Evolutionary conservation across 2,329 filamentous ascomycete genomes (phyloP).

Genomic region (Blumeria graminis): DNA sequence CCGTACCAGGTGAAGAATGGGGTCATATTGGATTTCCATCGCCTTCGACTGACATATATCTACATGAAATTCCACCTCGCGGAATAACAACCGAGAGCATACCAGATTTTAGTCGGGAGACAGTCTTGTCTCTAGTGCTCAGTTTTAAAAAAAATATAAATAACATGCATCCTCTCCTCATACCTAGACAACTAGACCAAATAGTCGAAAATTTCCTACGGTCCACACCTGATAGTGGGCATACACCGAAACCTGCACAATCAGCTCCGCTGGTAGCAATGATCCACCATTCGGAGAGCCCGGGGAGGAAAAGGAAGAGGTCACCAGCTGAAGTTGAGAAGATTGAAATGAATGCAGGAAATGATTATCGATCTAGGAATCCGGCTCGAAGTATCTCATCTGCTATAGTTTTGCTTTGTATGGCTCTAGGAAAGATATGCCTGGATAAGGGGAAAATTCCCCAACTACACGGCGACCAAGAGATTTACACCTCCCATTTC

Average conservation of each 20-base stretch:
- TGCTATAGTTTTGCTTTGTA: conserved; percentile 56
- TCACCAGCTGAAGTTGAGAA: conserved; percentile 9
- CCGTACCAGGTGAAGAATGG: conserved; percentile 29
- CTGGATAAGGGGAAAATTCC: conserved; percentile 27
- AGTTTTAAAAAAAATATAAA: conserved; percentile 37
- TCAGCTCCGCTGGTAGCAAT: conserved; percentile 7
- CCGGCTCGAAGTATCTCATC: conserved; percentile 49
- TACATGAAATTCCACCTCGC: conserved; percentile 7
- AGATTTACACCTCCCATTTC: conserved; percentile 3
- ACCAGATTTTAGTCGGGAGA: conserved; percentile 27
- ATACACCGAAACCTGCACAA: conserved; percentile 9
- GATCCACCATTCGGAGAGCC: conserved; percentile 13
- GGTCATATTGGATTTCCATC: conserved; percentile 25
- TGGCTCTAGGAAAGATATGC: conserved; percentile 74
- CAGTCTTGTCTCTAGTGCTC: conserved; percentile 27
- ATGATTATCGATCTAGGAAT: conserved; percentile 20
- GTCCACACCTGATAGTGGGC: conserved; percentile 11
- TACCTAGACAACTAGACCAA: conserved; percentile 25
- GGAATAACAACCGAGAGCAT: conserved; percentile 20
- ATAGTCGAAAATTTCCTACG: conserved; percentile 13
- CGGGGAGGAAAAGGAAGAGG: conserved; percentile 14
- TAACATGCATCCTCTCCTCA: conserved; percentile 40
- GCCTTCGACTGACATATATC: conserved; percentile 7
- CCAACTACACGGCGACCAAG: conserved; percentile 25
- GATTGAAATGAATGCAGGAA: conserved; percentile 7